Evolutionary conservation across 225 moss, liverwort and hornwort species (phyloP), one percentile per base, ranked within the genome.

Genomic region (Pseudisothecium myosuroides): DNA sequence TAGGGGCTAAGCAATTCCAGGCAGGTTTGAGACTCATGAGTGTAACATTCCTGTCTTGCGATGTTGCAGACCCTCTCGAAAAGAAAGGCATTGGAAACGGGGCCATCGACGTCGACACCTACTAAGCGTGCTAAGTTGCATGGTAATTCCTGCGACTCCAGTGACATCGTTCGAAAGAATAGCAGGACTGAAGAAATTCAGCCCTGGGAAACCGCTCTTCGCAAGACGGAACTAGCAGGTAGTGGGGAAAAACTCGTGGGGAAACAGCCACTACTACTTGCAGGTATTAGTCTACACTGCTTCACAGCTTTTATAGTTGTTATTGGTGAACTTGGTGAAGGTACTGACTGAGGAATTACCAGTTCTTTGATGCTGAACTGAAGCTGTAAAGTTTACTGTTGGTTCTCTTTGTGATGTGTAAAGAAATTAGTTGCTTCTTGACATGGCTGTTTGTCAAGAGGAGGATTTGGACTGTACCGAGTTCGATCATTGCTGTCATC

Each of bases 401-500:
- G 49, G 45, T 45, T 78, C 37, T 76, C 43, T 69, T 83, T 62
- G 76, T 69, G 28, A 71, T 55, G 34, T 45, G 45, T 41, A 45
- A 39, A 37, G 50, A 71, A 71, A 80, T 63, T 52, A 45, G 50
- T 80, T 89, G 61, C 49, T 71, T 78, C 61, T 85, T 27, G 52
- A 54, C 80, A 80, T 85, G 13, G 29, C 80, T 79, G 52, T 80
- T 76, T 32, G 39, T 52, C 19, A 61, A 86, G 93, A 90, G 90
- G 62, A 91, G 52, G 50, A 56, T 47, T 80, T 88, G 82, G 90
- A 92, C 71, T 88, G 60, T 34, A 55, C 66, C 68, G 90, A 71
- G 56, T 87, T 83, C 72, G 89, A 93, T 65, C 36, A 24, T 47
- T 85, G 52, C 85, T 94, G 93, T 92, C 92, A 94, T 77, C 85